A percentile compares a stretch with the other conserved stretches of the same genome.
Conservation (phyloP, 768 basidiomycete genomes). For the Mycena maculata region DNA sequence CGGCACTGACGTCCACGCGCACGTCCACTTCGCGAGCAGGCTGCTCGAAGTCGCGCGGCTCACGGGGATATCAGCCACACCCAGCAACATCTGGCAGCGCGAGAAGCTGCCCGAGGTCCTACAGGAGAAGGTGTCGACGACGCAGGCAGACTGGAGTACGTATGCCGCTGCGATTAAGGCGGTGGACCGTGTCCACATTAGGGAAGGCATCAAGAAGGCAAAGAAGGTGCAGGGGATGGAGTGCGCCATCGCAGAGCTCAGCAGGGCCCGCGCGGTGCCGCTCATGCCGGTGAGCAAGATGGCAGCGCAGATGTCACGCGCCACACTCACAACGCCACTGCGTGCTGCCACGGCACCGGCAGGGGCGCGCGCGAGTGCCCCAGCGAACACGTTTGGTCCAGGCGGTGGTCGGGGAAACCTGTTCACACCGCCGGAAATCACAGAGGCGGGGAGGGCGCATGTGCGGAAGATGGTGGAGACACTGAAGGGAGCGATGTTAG, state of each 20-base stretch:
- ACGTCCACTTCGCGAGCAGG: constrained; percentile 26
- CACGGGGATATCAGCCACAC: background rate
- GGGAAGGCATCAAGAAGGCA: constrained; percentile 11
- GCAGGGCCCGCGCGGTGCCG: background rate
- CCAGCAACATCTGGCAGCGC: constrained; percentile 23
- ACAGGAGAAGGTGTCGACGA: background rate
- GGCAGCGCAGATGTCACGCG: constrained; percentile 3
- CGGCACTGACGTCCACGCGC: constrained; percentile 17
- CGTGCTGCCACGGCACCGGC: background rate
- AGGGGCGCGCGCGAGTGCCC: background rate
- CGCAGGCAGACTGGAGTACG: background rate
- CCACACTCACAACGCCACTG: no score
- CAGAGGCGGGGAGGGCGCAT: background rate
- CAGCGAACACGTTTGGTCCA: background rate
- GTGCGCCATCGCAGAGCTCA: background rate
- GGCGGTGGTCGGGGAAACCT: constrained; percentile 9
- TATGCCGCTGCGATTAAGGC: constrained; percentile 7
- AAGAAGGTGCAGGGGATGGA: constrained; percentile 11
- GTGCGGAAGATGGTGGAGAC: background rate
- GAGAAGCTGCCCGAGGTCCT: constrained; percentile 21
- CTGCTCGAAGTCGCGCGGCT: constrained; percentile 8
- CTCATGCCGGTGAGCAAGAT: constrained; percentile 8
- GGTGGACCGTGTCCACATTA: constrained; percentile 3
- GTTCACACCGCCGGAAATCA: background rate
- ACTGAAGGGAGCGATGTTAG: background rate